Conservation (phyloP, 139 green algal genomes). For the Haematococcus lacustris region DNA sequence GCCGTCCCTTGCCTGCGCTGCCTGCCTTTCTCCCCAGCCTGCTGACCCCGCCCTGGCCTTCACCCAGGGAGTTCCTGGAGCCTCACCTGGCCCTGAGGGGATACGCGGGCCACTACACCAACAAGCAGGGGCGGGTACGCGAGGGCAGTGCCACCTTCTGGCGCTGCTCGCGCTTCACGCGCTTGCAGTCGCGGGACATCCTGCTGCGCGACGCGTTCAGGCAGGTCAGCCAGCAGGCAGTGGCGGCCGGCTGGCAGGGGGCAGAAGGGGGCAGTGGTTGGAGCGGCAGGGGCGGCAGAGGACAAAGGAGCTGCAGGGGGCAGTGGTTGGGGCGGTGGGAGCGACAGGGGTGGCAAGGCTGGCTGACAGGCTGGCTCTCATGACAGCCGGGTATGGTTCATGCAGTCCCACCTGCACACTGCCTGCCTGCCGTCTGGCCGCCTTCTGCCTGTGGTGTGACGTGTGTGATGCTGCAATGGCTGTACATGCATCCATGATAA, state of each 20-base stretch:
- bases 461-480: background rate
- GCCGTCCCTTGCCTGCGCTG: too few relatives aligned
- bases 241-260: background rate
- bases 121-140: conserved; percentile 64
- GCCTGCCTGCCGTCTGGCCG: background rate
- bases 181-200: conserved; percentile 36
- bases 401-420: background rate
- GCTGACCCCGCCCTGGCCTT: too few relatives aligned
- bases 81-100: conserved; percentile 38
- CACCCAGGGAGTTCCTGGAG: conserved; percentile 37
- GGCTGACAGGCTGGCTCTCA: too few relatives aligned
- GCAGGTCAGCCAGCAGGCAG: conserved; percentile 1
- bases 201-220: conserved; percentile 40
- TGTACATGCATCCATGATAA: conserved; percentile 5
- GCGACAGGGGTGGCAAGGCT: background rate
- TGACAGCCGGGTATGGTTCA: too few relatives aligned
- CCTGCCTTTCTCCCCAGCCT: too few relatives aligned
- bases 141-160: conserved; percentile 68
- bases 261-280: background rate
- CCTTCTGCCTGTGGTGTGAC: background rate
- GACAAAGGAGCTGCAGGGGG: background rate
- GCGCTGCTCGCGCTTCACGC: conserved; percentile 24
- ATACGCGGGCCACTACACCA: conserved; percentile 59
- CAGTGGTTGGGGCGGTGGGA: too few relatives aligned
- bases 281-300: background rate